Base-by-base conservation (phyloP, 2,329 filamentous ascomycete genomes). In the Colletotrichum karsti region DNA sequence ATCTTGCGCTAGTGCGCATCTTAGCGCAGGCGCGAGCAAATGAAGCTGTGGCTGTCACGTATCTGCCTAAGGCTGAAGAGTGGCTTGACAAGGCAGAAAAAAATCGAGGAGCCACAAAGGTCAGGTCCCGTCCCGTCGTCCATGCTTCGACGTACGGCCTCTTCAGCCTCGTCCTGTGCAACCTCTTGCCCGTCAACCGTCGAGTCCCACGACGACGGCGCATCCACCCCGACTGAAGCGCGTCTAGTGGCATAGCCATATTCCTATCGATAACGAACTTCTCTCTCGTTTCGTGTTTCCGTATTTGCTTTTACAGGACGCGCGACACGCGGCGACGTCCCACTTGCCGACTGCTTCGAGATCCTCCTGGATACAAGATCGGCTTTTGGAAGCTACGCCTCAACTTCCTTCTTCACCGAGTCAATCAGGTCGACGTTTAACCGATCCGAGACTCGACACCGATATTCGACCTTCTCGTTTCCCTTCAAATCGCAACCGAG, bases 111-210 rank as follows among this genome's bases (percentile, higher is more conserved):
- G 65, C 59, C 59, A 64, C 63, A 42, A n/a, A n/a, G n/a, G n/a
- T n/a, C n/a, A n/a, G n/a, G n/a, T n/a, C n/a, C n/a, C n/a, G n/a
- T 55, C 69, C 61, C 64, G 67, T n/a, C 28, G 18, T 24, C 22
- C 48, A 42, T 42, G n/a, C n/a, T n/a, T n/a, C n/a, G n/a, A n/a
- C n/a, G n/a, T n/a, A n/a, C n/a, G 67, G 48, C 56, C 56, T 50
- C 53, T 59, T 70, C 69, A 70, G 69, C 69, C 69, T 70, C 53
- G 69, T 46, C 58, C 65, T 56, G 64, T 39, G 55, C 65, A 64
- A 65, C 55, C 51, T 70, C 54, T 65, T 56, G 56, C 56, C 46
- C 55, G 33, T 41, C 41, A 60, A 39, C 63, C 62, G 50, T 62
- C 55, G 63, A 69, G 66, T 69, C 63, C 30, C 48, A 65, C 59